phyloP scores from a whole-genome alignment of 202 grass and related monocot genomes.

The Miscanthus sacchariflorus region DNA sequence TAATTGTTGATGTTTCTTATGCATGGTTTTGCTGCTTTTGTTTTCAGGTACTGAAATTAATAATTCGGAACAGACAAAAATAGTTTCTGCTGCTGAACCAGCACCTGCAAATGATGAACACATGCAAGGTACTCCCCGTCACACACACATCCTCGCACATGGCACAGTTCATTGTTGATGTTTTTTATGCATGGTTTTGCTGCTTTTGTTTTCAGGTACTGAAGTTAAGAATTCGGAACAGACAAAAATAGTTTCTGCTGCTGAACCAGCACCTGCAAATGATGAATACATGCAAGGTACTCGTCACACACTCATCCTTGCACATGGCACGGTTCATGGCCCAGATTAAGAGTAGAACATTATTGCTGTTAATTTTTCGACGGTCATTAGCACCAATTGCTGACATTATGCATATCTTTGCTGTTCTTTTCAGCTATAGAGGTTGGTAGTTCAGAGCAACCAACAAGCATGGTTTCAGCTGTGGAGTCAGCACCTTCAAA shows the following conservation, averaged over 20 bases:
- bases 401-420: neutral
- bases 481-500: conserved; percentile 38
- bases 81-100: conserved; percentile 38
- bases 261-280: too few species aligned
- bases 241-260: too few species aligned
- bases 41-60: conserved; percentile 45
- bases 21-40: neutral
- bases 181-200: too few species aligned
- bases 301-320: too few species aligned
- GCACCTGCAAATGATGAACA: conserved; percentile 36
- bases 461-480: conserved; percentile 35
- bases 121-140: conserved; percentile 31
- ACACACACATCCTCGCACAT: neutral
- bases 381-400: neutral
- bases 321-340: neutral
- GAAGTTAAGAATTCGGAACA: too few species aligned
- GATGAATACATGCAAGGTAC: too few species aligned
- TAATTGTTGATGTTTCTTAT: neutral
- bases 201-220: too few species aligned
- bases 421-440: conserved; percentile 40
- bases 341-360: neutral
- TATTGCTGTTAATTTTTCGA: conserved; percentile 14
- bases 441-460: conserved; percentile 35
- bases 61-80: conserved; percentile 20
- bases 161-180: too few species aligned